Percentiles rank a stretch among this genome's conserved stretches.
Evolutionary conservation across 176 grass and related monocot species (phyloP).

Genomic region (Eragrostis nindensis): DNA sequence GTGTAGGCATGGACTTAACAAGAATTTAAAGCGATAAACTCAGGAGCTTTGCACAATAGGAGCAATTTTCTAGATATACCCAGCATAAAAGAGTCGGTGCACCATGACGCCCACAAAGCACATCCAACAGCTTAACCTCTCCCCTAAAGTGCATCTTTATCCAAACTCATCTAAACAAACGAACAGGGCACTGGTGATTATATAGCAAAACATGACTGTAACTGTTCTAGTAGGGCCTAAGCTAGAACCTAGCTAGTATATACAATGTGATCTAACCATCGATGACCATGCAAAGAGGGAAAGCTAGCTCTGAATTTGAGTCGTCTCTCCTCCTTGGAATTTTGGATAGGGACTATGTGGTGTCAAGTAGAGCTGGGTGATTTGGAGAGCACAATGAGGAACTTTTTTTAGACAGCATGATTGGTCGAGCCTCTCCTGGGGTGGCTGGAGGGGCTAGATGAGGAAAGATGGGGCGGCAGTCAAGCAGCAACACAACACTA

Average conservation of each 20-base stretch:
- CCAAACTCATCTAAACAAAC: conserved; percentile 14
- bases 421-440: conserved; percentile 24
- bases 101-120: conserved; percentile 22
- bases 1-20: background rate
- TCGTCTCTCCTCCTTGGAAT: conserved; percentile 6
- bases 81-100: conserved; percentile 8
- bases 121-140: background rate
- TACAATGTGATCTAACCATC: conserved; percentile 15
- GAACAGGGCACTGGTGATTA: background rate
- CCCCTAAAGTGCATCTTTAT: conserved; percentile 23
- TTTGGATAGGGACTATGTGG: conserved; percentile 41
- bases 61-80: conserved; percentile 12
- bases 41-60: background rate
- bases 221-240: background rate
- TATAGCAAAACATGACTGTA: background rate
- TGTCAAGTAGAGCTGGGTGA: conserved; percentile 28
- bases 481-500: background rate
- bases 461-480: conserved; percentile 7
- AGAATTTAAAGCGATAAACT: background rate
- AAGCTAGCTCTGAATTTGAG: background rate
- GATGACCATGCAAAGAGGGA: background rate
- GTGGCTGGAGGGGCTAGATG: background rate
- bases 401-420: conserved; percentile 17
- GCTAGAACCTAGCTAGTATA: background rate
- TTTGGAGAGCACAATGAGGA: conserved; percentile 24